Base-by-base conservation (phyloP, 2,329 filamentous ascomycete genomes). In the Penicillium sp. region DNA sequence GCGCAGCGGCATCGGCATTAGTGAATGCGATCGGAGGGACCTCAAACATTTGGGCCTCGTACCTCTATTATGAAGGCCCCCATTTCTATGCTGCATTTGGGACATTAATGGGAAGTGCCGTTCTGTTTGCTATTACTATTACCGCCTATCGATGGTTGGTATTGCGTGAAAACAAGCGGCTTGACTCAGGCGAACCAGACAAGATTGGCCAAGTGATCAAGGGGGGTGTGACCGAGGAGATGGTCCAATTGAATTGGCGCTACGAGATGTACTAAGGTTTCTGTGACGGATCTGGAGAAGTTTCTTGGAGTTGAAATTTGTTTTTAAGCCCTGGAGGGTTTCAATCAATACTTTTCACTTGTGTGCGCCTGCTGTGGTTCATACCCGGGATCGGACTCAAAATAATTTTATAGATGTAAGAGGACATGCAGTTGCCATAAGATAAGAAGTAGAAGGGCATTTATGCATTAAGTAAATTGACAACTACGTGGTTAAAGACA, bases 21-120 rank as follows among this genome's bases (percentile, higher is more conserved):
- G 71, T 79, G 49, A 79, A 79, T 56, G 65, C 66, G 1, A 65
- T 69, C 9, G 66, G 66, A 45, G 62, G 65, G 8, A 68, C 65
- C 1, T 62, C 62, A 9, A 68, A 68, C 14, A 68, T 69, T 41
- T 68, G 65, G 65, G 60, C 63, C 2, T 63, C 60, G 1, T 69
- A 69, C 48, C 35, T 69, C 2, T 69, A 67, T 27, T 67, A 62
- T 19, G 55, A 37, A 3, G 46, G 55, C 19, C 66, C 62, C 53
- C 74, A 74, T 24, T 79, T 75, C 53, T 77, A 71, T 57, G 75
- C 75, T 3, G 77, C 75, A 2, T 77, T 77, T 52, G 76, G 75
- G 3, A 68, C 75, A 11, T 63, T 77, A 31, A 72, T 55, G 61
- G 76, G 48, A 4, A 50, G 56, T 51, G 67, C 57, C 1, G 14